Percentiles rank a stretch among this genome's conserved stretches.
Evolutionary conservation across 768 basidiomycete species (phyloP).

Genomic region (Lactifluus echinatus): DNA sequence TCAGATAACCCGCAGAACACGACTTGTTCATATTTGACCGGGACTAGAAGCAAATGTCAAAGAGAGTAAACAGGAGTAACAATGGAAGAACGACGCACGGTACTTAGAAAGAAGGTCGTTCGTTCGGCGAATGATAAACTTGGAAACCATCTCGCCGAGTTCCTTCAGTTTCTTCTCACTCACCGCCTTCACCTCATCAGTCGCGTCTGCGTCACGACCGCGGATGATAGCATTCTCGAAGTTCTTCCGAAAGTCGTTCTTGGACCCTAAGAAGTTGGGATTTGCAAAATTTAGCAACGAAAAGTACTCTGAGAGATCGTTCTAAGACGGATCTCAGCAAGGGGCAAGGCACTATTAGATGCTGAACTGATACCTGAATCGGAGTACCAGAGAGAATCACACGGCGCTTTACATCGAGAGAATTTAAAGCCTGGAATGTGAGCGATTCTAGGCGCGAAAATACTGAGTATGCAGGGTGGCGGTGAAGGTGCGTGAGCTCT

Average conservation of each 20-base stretch:
- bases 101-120: constrained; percentile 95
- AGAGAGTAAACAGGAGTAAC: neutral
- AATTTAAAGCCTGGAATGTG: constrained; percentile 78
- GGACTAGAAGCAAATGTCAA: constrained; percentile 45
- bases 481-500: constrained; percentile 19
- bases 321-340: constrained; percentile 36
- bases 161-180: constrained; percentile 90
- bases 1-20: constrained; percentile 85
- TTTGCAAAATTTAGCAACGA: constrained; percentile 90
- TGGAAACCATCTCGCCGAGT: constrained; percentile 76
- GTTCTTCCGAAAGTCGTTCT: constrained; percentile 90
- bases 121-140: constrained; percentile 91
- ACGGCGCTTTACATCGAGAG: constrained; percentile 78
- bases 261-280: constrained; percentile 80
- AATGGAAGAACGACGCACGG: constrained; percentile 40
- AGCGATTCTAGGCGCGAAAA: constrained; percentile 50
- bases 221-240: constrained; percentile 88
- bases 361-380: constrained; percentile 50
- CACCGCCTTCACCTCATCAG: constrained; percentile 64
- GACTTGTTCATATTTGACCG: constrained; percentile 98
- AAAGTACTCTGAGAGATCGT: constrained; percentile 92
- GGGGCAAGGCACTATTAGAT: neutral
- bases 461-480: neutral
- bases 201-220: constrained; percentile 83
- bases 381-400: constrained; percentile 94